Percentiles rank a stretch among this genome's conserved stretches.
phyloP scores from a whole-genome alignment of 805 yeast species.

The Yueomyces sp. region DNA sequence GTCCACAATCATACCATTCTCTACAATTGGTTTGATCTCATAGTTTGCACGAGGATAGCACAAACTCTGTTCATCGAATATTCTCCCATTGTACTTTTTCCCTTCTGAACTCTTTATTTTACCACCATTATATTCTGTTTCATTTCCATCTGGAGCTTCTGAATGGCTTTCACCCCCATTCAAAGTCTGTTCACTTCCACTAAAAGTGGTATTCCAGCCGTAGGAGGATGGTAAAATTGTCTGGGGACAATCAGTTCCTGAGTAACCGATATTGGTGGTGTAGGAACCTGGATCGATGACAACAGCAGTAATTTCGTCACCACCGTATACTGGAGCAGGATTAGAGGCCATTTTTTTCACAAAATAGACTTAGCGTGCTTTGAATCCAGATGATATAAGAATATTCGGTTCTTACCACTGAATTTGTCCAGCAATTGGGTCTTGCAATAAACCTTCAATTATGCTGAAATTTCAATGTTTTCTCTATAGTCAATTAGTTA shows the following conservation, averaged over 20 bases:
- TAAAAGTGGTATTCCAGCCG: constrained; percentile 23
- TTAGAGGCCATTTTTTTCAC: constrained; percentile 19
- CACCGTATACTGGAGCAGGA: constrained; percentile 42
- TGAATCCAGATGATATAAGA: constrained; percentile 11
- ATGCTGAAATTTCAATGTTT: too few species aligned
- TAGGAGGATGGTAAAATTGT: constrained; percentile 61
- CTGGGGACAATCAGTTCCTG: constrained; percentile 85
- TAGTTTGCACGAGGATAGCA: constrained; percentile 38
- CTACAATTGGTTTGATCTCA: constrained; percentile 43
- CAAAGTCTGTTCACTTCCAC: constrained; percentile 7
- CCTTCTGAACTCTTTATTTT: constrained; percentile 10
- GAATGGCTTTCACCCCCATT: constrained; percentile 6
- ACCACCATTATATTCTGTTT: constrained; percentile 1
- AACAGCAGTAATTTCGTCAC: constrained; percentile 78
- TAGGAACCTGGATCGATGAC: constrained; percentile 87
- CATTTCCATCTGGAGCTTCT: constrained; percentile 8
- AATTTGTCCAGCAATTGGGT: too few species aligned
- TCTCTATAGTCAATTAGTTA: too few species aligned
- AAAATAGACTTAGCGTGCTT: too few species aligned
- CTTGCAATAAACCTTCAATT: too few species aligned
- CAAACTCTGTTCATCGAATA: constrained; percentile 29
- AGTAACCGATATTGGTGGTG: constrained; percentile 74
- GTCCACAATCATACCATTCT: constrained; percentile 53
- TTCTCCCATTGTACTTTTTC: constrained; percentile 6
- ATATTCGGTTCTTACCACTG: too few species aligned